Evolutionary conservation across 2,329 filamentous ascomycete genomes (phyloP).

Genomic region (Pseudogymnoascus sp.): DNA sequence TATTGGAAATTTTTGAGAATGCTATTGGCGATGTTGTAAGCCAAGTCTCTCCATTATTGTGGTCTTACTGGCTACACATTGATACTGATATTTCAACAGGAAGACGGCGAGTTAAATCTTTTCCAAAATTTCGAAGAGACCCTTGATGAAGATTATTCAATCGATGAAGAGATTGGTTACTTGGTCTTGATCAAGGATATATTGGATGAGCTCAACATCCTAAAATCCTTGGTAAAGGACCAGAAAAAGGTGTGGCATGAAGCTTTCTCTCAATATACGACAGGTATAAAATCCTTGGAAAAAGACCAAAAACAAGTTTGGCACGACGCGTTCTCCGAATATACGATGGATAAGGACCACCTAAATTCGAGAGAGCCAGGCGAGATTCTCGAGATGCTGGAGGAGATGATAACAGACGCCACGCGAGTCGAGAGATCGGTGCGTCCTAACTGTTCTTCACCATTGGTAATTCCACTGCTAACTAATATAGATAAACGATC

Average conservation of each 20-base stretch:
- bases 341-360: conserved; percentile 9
- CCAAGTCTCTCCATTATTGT: background rate
- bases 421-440: conserved; percentile 11
- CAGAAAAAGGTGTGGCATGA: background rate
- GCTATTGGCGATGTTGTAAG: background rate
- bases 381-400: conserved; percentile 11
- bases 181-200: conserved; percentile 16
- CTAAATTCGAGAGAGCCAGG: conserved; percentile 7
- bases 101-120: background rate
- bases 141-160: background rate
- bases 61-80: background rate
- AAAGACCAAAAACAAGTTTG: conserved; percentile 13
- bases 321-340: conserved; percentile 11
- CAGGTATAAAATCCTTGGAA: conserved; percentile 12
- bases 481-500: conserved; percentile 21
- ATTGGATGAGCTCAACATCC: conserved; percentile 16
- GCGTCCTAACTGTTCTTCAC: background rate
- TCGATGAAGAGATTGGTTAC: background rate
- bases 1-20: conserved; percentile 1
- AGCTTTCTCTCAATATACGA: background rate
- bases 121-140: background rate
- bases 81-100: background rate
- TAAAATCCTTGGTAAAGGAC: background rate
- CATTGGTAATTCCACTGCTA: background rate
- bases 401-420: conserved; percentile 13